Percentiles rank a stretch among this genome's conserved stretches.
phyloP scores from a whole-genome alignment of 371 early-diverging fungal genomes.

The Mucor piriformis region DNA sequence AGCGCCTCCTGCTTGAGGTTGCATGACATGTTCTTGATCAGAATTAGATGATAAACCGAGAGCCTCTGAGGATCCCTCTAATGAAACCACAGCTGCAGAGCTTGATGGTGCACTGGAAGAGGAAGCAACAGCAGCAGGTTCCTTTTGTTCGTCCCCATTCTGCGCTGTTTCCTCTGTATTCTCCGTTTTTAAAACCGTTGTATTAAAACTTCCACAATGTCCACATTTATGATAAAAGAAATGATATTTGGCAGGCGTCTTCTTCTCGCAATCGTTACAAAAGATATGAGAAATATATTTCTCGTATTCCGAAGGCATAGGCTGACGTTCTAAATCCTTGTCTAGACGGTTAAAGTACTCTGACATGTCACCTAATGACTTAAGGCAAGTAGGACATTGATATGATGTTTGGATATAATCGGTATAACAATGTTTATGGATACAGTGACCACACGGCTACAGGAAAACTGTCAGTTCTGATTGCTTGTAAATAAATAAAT shows the following conservation, averaged over 20 bases:
- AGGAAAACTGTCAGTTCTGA: background rate
- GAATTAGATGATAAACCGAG: slow-evolving; percentile 20
- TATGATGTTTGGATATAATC: slow-evolving; percentile 87
- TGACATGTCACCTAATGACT: slow-evolving; percentile 88
- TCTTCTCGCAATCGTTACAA: slow-evolving; percentile 96
- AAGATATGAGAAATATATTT: slow-evolving; percentile 72
- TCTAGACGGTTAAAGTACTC: slow-evolving; percentile 86
- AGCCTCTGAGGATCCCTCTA: slow-evolving; percentile 7
- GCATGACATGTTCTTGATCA: slow-evolving; percentile 25
- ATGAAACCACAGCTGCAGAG: background rate
- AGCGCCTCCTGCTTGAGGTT: slow-evolving; percentile 19
- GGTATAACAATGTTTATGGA: slow-evolving; percentile 88
- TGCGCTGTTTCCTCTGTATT: slow-evolving; percentile 25
- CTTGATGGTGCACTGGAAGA: background rate
- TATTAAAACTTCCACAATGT: slow-evolving; percentile 89
- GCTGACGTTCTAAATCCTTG: slow-evolving; percentile 74
- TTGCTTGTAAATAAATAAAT: background rate
- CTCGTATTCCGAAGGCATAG: slow-evolving; percentile 91
- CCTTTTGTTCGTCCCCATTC: background rate
- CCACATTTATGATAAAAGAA: slow-evolving; percentile 96
- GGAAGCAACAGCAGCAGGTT: background rate
- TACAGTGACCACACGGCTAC: slow-evolving; percentile 94
- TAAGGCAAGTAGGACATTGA: slow-evolving; percentile 96
- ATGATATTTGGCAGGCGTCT: slow-evolving; percentile 82
- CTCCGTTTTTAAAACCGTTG: slow-evolving; percentile 78